phyloP scores from a whole-genome alignment of 331 rosid genomes.

The Malus hybrid region DNA sequence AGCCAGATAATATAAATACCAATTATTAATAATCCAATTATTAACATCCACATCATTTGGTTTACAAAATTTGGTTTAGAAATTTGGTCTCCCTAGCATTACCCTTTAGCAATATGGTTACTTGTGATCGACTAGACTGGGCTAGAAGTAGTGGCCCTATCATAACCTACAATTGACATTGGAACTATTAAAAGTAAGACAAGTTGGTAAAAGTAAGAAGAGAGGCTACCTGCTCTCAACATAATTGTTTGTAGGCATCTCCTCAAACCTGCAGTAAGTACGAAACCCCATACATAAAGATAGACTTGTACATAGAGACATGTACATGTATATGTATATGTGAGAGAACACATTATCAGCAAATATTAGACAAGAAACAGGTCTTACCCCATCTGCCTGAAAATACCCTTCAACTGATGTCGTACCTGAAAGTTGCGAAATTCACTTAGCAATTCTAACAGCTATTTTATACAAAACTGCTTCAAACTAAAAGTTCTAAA shows the following conservation, averaged over 20 bases:
- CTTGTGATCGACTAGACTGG: too few species aligned
- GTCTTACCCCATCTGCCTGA: slow-evolving; percentile 85
- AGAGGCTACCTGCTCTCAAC: slow-evolving; percentile 87
- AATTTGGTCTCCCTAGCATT: too few species aligned
- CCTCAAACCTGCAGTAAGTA: slow-evolving; percentile 69
- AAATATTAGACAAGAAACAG: slow-evolving; percentile 14
- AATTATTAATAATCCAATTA: too few species aligned
- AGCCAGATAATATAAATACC: not conserved
- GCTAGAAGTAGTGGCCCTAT: not conserved
- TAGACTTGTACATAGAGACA: not conserved
- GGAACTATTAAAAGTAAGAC: not conserved
- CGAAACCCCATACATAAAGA: slow-evolving; percentile 13
- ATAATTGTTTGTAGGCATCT: slow-evolving; percentile 94
- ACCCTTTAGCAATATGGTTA: too few species aligned
- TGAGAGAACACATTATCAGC: not conserved
- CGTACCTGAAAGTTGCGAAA: slow-evolving; percentile 57
- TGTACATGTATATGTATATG: not conserved
- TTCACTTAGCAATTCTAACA: not conserved
- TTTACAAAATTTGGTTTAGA: too few species aligned
- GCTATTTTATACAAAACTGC: not conserved
- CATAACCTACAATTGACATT: not conserved
- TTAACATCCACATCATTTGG: too few species aligned
- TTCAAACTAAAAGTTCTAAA: not conserved
- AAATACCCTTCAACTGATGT: slow-evolving; percentile 65
- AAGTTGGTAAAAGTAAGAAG: not conserved